Percentiles rank a stretch among this genome's conserved stretches.
phyloP scores from a whole-genome alignment of 2,329 filamentous ascomycete genomes.

The Aspergillus tamarii region DNA sequence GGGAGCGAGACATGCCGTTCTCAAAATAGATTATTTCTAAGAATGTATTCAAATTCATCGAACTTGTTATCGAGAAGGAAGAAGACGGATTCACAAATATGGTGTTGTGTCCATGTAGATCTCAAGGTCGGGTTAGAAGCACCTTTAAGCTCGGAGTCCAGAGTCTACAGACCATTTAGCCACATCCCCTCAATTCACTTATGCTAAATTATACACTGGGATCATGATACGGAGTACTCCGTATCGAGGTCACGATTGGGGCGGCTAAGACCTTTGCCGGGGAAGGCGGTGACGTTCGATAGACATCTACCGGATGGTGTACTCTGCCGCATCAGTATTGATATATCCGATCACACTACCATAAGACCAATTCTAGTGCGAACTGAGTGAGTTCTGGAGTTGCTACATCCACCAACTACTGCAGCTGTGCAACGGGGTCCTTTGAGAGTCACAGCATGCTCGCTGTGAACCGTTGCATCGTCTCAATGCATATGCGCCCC shows the following conservation, averaged over 20 bases:
- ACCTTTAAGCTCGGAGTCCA: too few species aligned
- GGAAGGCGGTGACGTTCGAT: slow-evolving; percentile 1
- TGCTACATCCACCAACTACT: neutral
- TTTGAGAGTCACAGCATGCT: neutral
- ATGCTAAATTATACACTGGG: slow-evolving; percentile 3
- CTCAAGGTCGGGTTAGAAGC: too few species aligned
- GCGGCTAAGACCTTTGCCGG: slow-evolving; percentile 7
- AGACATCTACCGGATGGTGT: neutral
- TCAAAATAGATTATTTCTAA: too few species aligned
- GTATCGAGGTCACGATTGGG: neutral
- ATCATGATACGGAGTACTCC: neutral
- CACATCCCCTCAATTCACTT: too few species aligned
- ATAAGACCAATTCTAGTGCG: neutral
- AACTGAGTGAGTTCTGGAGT: neutral
- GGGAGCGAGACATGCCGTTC: too few species aligned
- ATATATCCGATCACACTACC: neutral
- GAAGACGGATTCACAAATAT: too few species aligned
- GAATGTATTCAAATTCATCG: too few species aligned
- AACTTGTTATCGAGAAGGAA: too few species aligned
- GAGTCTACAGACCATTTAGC: too few species aligned
- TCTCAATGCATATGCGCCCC: neutral
- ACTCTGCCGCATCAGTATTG: neutral
- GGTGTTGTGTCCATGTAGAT: too few species aligned
- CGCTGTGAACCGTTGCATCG: neutral
- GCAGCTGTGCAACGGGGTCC: neutral